Base-by-base conservation (phyloP, 2,329 filamentous ascomycete species). In the Beauveria scarabaeidicola region DNA sequence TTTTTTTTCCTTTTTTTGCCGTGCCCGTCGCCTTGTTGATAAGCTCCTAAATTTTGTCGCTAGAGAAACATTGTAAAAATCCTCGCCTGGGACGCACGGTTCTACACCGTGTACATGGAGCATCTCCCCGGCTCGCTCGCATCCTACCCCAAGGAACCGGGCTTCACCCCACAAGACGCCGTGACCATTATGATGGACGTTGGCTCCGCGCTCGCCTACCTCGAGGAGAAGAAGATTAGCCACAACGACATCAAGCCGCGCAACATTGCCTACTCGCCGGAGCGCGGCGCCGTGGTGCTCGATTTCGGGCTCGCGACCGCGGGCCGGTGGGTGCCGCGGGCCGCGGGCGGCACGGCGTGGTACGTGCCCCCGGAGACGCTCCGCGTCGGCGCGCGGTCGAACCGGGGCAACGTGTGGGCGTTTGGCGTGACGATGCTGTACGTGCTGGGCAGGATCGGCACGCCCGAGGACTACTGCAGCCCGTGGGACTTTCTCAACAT, bases 291-390 rank as follows among this genome's bases (percentile, higher is more conserved):
- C 7, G 61, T 63, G 23, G 54, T 63, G n/a, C 58, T 62, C 36
- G 61, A 63, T 23, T 62, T 63, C 36, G 58, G 58, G 1, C 40
- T 61, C 27, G 62, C 60, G 19, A 54, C 46, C 32, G 2, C 5
- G n/a, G 66, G 65, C 41, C 72, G 72, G 48, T 68, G 71, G 7
- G 69, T 71, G 11, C 74, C 72, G 3, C 17, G 13, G 7, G 4
- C 15, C 5, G 27, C 48, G 2, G 58, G 58, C 50, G 58, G 58
- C 51, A 54, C 58, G 41, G 43, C 58, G 10, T 59, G 58, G 58
- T 59, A 59, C 41, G 11, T 59, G 5, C 41, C 58, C 15, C 58
- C 58, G 17, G 58, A 59, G 36, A 23, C 29, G n/a, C 13, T 32
- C 19, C 6, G 23, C 1, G n/a, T 21, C 13, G 50, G 58, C 21